Base-by-base conservation (phyloP, 805 yeast genomes). In the Yamadazyma takamatsuzukensis region DNA sequence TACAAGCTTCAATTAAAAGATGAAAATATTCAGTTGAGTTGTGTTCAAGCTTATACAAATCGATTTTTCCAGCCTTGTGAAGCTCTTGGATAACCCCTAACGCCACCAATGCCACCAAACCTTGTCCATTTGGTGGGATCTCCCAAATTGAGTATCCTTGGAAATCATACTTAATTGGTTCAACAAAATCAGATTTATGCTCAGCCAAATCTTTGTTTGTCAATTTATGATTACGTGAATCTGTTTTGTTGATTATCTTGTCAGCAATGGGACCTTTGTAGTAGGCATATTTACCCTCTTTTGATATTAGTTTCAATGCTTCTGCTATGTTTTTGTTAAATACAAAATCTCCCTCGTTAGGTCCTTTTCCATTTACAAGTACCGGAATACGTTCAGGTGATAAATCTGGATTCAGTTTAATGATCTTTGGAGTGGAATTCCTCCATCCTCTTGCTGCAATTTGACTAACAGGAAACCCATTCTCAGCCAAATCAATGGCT, bases 91-190 rank as follows among this genome's bases (percentile, higher is more conserved):
- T 70, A 27, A 80, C 64, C 0, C 90, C 93, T 30, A 83, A 55
- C 0, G 90, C 78, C 12, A 82, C 59, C 30, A 84, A 60, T 0
- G 89, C 93, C 27, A 84, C 83, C 10, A 84, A 56, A 6, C 94
- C 94, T 33, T 84, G 86, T 4, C 90, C 86, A 54, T 79, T 83
- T 10, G 95, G 95, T 8, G 95, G 93, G 41, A 83, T 78, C 53
- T 84, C 93, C 85, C 89, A 80, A 16, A 84, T 62, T 18, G 65
- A 69, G 29, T 56, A 48, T 8, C 74, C 83, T 29, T 72, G 60
- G 34, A 77, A 67, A 21, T 72, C 68, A 33, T 73, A 54, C 12
- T 59, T 57, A 13, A 83, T 74, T 2, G 94, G 90, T 1, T 78
- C 80, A 15, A 82, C 80, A 44, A 74, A 68, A 0, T 80, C 69